Evolutionary conservation across 805 yeast genomes (phyloP).

Genomic region (Nakazawaea siamensis): DNA sequence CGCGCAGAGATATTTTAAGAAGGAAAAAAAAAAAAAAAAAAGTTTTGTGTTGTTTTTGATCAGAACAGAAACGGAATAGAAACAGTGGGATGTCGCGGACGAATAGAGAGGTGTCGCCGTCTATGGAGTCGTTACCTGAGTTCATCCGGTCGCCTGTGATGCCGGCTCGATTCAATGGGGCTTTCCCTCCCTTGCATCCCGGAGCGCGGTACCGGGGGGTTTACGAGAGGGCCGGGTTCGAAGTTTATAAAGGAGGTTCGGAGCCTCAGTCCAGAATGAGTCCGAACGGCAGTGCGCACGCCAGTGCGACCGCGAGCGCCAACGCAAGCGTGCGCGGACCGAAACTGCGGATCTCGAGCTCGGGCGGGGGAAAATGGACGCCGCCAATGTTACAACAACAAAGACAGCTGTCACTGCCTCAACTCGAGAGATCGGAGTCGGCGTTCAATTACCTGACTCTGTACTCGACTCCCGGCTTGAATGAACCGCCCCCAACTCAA

Average conservation of each 20-base stretch:
- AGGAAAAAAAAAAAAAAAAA: too few relatives aligned
- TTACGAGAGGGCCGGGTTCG: constrained; percentile 79
- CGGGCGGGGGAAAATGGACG: too few relatives aligned
- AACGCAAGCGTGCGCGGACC: too few relatives aligned
- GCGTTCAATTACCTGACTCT: constrained; percentile 4
- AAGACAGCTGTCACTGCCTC: too few relatives aligned
- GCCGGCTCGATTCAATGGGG: constrained; percentile 36
- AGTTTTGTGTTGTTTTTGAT: too few relatives aligned
- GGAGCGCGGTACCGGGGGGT: constrained; percentile 58
- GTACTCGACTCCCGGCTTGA: constrained; percentile 6
- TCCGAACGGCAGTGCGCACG: not conserved
- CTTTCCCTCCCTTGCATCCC: constrained; percentile 66
- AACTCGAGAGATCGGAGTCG: not conserved
- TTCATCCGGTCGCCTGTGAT: constrained; percentile 21
- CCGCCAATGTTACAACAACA: too few relatives aligned
- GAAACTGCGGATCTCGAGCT: too few relatives aligned
- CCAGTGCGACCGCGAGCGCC: not conserved
- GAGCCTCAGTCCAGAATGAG: not conserved
- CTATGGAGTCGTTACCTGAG: constrained; percentile 21
- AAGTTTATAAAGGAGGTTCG: constrained; percentile 33
- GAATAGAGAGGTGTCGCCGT: constrained; percentile 4
- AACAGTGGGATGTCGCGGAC: too few relatives aligned
- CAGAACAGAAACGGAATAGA: too few relatives aligned
- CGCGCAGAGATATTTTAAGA: too few relatives aligned
- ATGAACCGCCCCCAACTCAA: not conserved